Evolutionary conservation across 306 rosid genomes (phyloP), one percentile per base, ranked within the genome.

Genomic region (Dalbergia oliveri): DNA sequence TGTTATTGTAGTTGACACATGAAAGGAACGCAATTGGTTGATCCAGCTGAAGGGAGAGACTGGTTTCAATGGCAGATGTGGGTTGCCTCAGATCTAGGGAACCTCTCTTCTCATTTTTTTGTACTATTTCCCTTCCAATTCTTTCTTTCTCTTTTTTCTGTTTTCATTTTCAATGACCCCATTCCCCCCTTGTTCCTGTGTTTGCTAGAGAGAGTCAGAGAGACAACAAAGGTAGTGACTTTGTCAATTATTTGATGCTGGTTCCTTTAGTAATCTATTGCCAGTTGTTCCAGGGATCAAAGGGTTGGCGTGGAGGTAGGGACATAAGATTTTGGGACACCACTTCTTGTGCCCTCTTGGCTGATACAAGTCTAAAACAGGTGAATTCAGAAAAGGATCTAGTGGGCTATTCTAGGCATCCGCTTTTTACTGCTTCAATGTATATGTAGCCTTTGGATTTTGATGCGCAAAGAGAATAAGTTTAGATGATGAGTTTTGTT

Each of bases 11-110:
- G 54, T 71, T 74, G 79, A 80, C 65, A 75, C 84, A 83, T 88
- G 87, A 82, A 83, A 88, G 81, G 51, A 76, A 70, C 76, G 65
- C 14, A 59, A 62, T 54, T 75, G 88, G 60, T 47, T 15, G 78
- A 83, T 66, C 21, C 65, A 31, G 59, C 45, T 67, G 34, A 60
- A 19, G 18, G 65, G 44, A 9, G 18, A 15, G 18, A 13, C 14
- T 34, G 58, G 23, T 83, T 86, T 81, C 87, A 67, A 75, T 86
- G 88, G 84, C 81, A 6, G 47, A 76, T 64, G 81, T 78, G 76
- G 66, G 78, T 87, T 90, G 81, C 88, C 89, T 81, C 51, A 85
- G 90, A 89, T 88, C 79, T 73, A 82, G 89, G 91, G 71, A 88
- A 89, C 86, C 43, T 11, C 33, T 59, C 34, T 31, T 16, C 61